Conservation (phyloP, 768 basidiomycete species). For the Auricularia cornea region DNA sequence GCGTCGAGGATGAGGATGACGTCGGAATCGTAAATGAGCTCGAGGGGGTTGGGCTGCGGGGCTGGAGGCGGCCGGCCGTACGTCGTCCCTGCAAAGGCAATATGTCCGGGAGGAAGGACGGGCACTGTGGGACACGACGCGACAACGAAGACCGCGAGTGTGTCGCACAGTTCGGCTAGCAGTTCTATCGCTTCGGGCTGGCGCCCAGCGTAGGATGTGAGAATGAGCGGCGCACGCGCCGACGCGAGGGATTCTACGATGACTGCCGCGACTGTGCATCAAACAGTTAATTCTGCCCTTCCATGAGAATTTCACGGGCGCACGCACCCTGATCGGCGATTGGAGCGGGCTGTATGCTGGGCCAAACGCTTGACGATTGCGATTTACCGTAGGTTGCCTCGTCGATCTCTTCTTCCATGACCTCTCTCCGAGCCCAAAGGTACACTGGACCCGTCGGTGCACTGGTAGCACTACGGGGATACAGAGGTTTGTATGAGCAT, state of each 20-base stretch:
- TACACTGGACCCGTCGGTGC: constrained; percentile 69
- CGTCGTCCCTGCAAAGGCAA: constrained; percentile 43
- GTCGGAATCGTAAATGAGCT: constrained; percentile 34
- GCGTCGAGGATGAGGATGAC: constrained; percentile 57
- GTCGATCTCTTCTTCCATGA: constrained; percentile 56
- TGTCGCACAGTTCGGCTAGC: constrained; percentile 40
- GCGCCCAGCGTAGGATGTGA: constrained; percentile 56
- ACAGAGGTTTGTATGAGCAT: constrained; percentile 1
- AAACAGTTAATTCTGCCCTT: not conserved
- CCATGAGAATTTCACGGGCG: not conserved
- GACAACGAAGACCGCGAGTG: constrained; percentile 49
- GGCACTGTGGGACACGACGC: constrained; percentile 42
- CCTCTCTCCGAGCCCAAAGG: constrained; percentile 64
- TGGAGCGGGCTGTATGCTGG: constrained; percentile 40
- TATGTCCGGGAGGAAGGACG: constrained; percentile 50
- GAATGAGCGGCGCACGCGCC: constrained; percentile 50
- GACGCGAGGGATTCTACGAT: constrained; percentile 43
- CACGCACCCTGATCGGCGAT: constrained; percentile 33
- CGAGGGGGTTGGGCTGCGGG: not conserved
- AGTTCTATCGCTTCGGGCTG: constrained; percentile 38
- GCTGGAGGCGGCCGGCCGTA: constrained; percentile 28
- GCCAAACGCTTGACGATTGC: constrained; percentile 34
- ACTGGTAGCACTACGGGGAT: constrained; percentile 45
- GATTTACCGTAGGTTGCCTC: constrained; percentile 24
- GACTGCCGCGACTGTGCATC: constrained; percentile 17